phyloP scores from a whole-genome alignment of 306 rosid genomes.

The Canavalia ensiformis region DNA sequence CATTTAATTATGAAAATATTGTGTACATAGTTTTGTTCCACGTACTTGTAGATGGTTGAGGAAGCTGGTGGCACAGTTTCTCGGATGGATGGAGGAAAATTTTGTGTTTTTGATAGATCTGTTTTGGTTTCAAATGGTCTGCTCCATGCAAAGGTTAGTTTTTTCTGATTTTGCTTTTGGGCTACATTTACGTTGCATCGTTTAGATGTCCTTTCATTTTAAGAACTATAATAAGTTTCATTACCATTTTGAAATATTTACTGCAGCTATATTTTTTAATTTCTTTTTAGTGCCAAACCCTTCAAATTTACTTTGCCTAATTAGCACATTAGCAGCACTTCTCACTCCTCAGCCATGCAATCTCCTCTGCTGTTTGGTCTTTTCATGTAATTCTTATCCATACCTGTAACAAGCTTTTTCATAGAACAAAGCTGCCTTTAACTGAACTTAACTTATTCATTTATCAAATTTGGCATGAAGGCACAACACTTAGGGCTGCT shows the following conservation, averaged over 20 bases:
- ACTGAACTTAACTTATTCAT: constrained; percentile 78
- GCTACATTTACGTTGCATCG: not conserved
- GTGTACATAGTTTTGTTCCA: constrained; percentile 8
- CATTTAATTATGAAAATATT: constrained; percentile 32
- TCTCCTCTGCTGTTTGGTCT: constrained; percentile 95
- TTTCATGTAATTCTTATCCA: constrained; percentile 91
- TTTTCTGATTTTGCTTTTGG: constrained; percentile 30
- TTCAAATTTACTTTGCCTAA: constrained; percentile 72
- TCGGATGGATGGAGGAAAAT: constrained; percentile 92
- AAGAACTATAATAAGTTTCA: not conserved
- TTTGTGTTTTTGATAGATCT: constrained; percentile 94
- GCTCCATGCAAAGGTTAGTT: constrained; percentile 78
- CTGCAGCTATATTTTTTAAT: not conserved
- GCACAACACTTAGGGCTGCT: constrained; percentile 70
- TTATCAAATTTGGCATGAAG: constrained; percentile 80
- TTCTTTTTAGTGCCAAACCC: constrained; percentile 61
- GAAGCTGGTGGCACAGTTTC: constrained; percentile 93
- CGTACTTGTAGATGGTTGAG: constrained; percentile 75
- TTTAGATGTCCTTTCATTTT: not conserved
- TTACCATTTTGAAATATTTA: constrained; percentile 4
- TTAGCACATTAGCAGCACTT: constrained; percentile 70
- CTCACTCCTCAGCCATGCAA: constrained; percentile 65
- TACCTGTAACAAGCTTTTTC: constrained; percentile 92
- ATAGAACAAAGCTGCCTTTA: constrained; percentile 81
- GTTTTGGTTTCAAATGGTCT: constrained; percentile 84